These are phyloP conservation scores for Candida gigantensis DNA, from an alignment of 1,139 yeast genomes.

Conservation along the genomic window DNA sequence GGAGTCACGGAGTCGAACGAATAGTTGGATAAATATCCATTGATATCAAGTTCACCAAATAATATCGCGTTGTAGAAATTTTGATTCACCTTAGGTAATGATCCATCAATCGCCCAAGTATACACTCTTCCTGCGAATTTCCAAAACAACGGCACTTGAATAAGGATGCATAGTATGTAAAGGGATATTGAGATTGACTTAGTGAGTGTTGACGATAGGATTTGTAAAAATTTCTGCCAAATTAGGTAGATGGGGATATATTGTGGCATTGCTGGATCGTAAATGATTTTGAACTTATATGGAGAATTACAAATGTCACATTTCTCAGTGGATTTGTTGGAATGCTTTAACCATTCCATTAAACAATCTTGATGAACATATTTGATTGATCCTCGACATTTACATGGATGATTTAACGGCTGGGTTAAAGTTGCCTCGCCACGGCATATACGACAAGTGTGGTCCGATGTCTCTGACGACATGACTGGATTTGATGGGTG, in stretches of 20 bases:
- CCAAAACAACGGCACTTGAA: conserved; percentile 62
- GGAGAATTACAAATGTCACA: conserved; percentile 91
- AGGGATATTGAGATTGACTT: conserved; percentile 31
- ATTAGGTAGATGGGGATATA: conserved; percentile 56
- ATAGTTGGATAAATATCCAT: conserved; percentile 11
- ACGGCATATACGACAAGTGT: conserved; percentile 87
- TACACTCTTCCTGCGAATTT: conserved; percentile 51
- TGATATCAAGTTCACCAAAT: conserved; percentile 44
- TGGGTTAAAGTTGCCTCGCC: conserved; percentile 81
- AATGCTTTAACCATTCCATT: conserved; percentile 78
- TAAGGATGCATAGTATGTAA: conserved; percentile 40
- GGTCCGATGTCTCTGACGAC: conserved; percentile 17
- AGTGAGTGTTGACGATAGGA: conserved; percentile 25
- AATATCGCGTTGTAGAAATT: conserved; percentile 42
- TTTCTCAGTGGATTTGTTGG: conserved; percentile 58
- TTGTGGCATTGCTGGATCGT: conserved; percentile 69
- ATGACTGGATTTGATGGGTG: too few relatives aligned
- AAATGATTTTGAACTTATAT: conserved; percentile 71
- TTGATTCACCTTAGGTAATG: conserved; percentile 40
- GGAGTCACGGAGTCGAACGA: conserved; percentile 7
- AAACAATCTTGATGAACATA: conserved; percentile 92
- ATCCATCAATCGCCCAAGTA: conserved; percentile 57
- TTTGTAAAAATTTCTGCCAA: conserved; percentile 36
- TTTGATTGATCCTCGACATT: conserved; percentile 90
- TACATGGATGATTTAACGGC: conserved; percentile 90